Percentiles rank a stretch among this genome's conserved stretches.
phyloP scores from a whole-genome alignment of 306 rosid genomes.

The Clitoria ternatea region DNA sequence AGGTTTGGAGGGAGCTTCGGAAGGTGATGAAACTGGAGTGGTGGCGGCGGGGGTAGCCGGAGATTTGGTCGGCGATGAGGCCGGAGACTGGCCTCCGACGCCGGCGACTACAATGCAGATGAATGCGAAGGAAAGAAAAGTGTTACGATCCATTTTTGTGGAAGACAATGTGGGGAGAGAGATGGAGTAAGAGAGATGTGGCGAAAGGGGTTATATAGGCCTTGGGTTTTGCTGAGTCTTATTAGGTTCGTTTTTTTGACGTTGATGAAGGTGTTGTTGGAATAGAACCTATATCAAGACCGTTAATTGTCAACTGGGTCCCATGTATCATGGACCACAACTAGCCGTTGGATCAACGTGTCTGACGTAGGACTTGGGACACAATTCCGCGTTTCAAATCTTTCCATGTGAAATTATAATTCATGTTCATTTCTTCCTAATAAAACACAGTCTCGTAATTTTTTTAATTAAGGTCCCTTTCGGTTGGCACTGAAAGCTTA shows the following conservation, averaged over 20 bases:
- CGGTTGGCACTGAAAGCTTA: too few relatives aligned
- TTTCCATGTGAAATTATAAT: too few relatives aligned
- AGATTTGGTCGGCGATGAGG: constrained; percentile 45
- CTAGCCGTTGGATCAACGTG: constrained; percentile 60
- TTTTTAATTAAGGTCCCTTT: too few relatives aligned
- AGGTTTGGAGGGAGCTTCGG: constrained; percentile 48
- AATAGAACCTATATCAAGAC: constrained; percentile 30
- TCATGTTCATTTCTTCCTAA: background rate
- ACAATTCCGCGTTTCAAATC: background rate
- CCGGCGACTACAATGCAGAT: constrained; percentile 69
- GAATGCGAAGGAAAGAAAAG: constrained; percentile 48
- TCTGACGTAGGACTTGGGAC: too few relatives aligned
- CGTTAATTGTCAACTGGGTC: constrained; percentile 25
- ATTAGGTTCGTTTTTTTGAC: background rate
- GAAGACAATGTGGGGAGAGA: background rate
- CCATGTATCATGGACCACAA: constrained; percentile 26
- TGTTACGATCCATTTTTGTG: constrained; percentile 52
- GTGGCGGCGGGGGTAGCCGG: constrained; percentile 38
- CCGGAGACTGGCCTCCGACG: constrained; percentile 83
- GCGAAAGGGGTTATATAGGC: constrained; percentile 36
- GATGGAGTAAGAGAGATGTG: background rate
- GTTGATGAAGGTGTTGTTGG: background rate
- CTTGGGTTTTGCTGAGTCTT: background rate
- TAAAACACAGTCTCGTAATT: too few relatives aligned
- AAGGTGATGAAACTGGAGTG: constrained; percentile 46